Evolutionary conservation across 345 rosid species (phyloP), one percentile per base, ranked within the genome.

Genomic region (Pistacia integerrima): DNA sequence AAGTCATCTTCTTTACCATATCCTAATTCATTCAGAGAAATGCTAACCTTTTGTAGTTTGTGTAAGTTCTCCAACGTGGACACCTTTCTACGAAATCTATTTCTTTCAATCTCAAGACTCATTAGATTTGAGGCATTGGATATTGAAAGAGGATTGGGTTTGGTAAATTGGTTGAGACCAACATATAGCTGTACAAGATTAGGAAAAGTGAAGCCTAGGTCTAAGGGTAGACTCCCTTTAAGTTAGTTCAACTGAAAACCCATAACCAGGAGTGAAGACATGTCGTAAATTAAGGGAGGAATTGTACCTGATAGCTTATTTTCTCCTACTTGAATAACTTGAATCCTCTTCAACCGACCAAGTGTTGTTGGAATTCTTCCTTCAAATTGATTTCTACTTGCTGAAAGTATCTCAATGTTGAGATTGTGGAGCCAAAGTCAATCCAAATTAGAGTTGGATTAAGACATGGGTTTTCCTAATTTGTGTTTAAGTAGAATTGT

Each of bases 41-140:
- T 25, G 5, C 1, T 6, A 51, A 68, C 69, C 60, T 20, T 2
- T 1, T 28, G 16, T 3, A 68, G 58, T 33, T 49, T 51, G 28
- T 16, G 41, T 20, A 51, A 20, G 20, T 68, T 68, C 36, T 49
- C 52, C 54, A 65, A 3, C 9, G 16, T 30, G 11, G 77, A 70
- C 4, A 80, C 77, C 8, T 61, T 22, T n/a, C 81, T 73, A 4
- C 52, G 63, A 12, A 74, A 49, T 3, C 54, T 0, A 4, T 80
- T 78, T 0, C 0, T 0, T 0, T 4, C 0, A 2, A 77, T 2
- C 12, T 0, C 0, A 20, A 79, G 56, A 2, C 0, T 0, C 11
- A 3, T 0, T 1, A 84, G 74, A 36, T 84, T 64, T 1, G 82
- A 72, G 12, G 74, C 73, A 62, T 85, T 85, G 54, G 80, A 69